A percentile compares a stretch with the other conserved stretches of the same genome.
These are phyloP conservation scores for Suhomyces tanzawaensis DNA, from an alignment of 805 yeast species.

Conservation along the genomic window DNA sequence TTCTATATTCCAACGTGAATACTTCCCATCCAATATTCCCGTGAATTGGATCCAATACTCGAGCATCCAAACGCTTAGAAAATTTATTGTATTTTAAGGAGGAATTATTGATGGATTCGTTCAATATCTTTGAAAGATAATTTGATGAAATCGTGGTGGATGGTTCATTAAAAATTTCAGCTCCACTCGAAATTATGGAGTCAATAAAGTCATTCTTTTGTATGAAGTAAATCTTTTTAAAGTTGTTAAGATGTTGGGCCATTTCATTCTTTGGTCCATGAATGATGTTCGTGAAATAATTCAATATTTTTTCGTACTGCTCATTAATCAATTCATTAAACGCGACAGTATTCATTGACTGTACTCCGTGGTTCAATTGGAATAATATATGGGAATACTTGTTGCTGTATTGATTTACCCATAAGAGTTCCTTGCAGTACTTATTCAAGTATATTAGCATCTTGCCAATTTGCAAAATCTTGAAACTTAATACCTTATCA, in stretches of 20 bases:
- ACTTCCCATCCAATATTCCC: constrained; percentile 87
- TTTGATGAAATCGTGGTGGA: constrained; percentile 63
- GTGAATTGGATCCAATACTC: constrained; percentile 71
- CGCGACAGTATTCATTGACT: constrained; percentile 31
- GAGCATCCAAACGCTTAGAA: constrained; percentile 68
- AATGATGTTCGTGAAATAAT: constrained; percentile 49
- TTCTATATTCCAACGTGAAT: constrained; percentile 77
- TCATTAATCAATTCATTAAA: constrained; percentile 33
- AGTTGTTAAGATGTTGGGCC: constrained; percentile 53
- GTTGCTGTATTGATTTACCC: constrained; percentile 50
- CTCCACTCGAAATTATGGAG: constrained; percentile 55
- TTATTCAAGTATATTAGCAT: constrained; percentile 60
- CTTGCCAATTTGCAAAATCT: constrained; percentile 69
- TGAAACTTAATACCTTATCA: constrained; percentile 33
- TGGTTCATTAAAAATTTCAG: constrained; percentile 53
- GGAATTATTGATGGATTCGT: constrained; percentile 59
- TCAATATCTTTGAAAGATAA: constrained; percentile 61
- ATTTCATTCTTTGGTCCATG: constrained; percentile 46
- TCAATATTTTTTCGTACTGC: constrained; percentile 53
- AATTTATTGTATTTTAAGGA: constrained; percentile 45
- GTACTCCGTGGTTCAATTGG: constrained; percentile 32
- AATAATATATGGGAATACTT: constrained; percentile 31
- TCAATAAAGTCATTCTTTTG: constrained; percentile 83
- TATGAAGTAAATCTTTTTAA: constrained; percentile 67
- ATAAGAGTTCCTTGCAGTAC: constrained; percentile 64